A percentile compares a stretch with the other conserved stretches of the same genome.
phyloP scores from a whole-genome alignment of 2,329 filamentous ascomycete genomes.

The Biscogniauxia marginata region DNA sequence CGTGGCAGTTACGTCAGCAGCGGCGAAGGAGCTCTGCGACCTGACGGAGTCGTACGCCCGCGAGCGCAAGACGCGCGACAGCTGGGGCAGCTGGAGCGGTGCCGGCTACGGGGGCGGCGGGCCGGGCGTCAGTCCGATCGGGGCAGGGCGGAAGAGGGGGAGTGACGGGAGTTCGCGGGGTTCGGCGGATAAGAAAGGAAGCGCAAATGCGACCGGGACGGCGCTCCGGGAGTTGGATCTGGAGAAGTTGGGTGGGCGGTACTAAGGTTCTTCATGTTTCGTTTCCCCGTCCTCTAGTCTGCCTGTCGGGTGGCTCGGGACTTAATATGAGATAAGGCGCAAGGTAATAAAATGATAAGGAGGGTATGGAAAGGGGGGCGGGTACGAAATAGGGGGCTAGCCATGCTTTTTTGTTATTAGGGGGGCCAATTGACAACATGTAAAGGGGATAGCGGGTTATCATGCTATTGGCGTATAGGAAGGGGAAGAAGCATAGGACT shows the following conservation, averaged over 20 bases:
- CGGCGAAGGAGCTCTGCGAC: conserved; percentile 30
- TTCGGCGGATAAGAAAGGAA: conserved; percentile 12
- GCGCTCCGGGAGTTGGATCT: conserved; percentile 24
- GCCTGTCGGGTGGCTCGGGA: no score
- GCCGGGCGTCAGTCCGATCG: conserved; percentile 13
- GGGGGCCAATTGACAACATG: neutral
- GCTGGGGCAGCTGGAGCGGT: conserved; percentile 37
- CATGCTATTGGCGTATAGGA: neutral
- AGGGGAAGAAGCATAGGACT: neutral
- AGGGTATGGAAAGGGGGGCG: neutral
- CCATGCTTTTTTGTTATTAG: neutral
- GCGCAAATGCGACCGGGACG: conserved; percentile 3
- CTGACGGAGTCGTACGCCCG: conserved; percentile 32
- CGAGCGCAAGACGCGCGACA: conserved; percentile 32
- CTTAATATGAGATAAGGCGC: neutral
- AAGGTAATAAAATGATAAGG: neutral
- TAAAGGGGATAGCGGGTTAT: conserved; percentile 6
- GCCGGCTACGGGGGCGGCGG: conserved; percentile 24
- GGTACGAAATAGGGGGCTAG: no score
- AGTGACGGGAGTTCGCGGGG: conserved; percentile 10
- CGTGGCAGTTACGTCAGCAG: no score
- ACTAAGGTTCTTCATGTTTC: conserved; percentile 8
- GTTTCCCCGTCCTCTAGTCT: neutral
- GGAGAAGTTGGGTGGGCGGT: conserved; percentile 27
- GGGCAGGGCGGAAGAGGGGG: conserved; percentile 11